These are phyloP conservation scores for Alternaria panax DNA, from an alignment of 2,329 filamentous ascomycete genomes.

Conservation along the genomic window DNA sequence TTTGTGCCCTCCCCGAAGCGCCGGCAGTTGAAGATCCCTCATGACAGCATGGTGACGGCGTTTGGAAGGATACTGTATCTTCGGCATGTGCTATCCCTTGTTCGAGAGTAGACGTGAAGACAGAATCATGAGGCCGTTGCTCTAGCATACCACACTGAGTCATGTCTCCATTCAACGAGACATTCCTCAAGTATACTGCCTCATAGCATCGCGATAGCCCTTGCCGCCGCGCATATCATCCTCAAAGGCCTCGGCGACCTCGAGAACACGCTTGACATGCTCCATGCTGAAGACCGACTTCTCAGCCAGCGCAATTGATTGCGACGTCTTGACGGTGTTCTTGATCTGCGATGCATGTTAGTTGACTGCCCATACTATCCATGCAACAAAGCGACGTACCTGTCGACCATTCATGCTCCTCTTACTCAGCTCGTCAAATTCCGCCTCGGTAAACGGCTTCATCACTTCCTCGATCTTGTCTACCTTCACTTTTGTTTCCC, in stretches of 20 bases:
- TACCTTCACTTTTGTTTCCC: background rate
- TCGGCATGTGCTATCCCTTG: too few species aligned
- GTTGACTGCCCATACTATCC: background rate
- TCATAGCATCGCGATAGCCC: constrained; percentile 84
- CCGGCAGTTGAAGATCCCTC: background rate
- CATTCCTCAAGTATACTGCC: constrained; percentile 69
- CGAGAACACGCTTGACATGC: constrained; percentile 83
- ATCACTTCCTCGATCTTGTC: constrained; percentile 7
- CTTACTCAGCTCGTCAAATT: constrained; percentile 71
- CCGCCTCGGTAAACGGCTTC: constrained; percentile 68
- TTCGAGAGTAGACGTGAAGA: too few species aligned
- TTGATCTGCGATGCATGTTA: constrained; percentile 71
- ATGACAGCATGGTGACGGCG: background rate
- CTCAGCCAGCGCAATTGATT: constrained; percentile 81
- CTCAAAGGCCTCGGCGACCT: constrained; percentile 83
- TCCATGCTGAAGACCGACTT: constrained; percentile 74
- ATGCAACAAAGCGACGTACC: constrained; percentile 51
- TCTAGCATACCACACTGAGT: too few species aligned
- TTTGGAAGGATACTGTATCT: too few species aligned
- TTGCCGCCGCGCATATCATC: constrained; percentile 81
- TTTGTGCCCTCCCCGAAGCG: background rate
- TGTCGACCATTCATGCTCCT: constrained; percentile 74
- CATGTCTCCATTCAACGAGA: too few species aligned
- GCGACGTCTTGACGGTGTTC: constrained; percentile 83
- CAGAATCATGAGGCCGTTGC: too few species aligned